Percentiles rank a stretch among this genome's conserved stretches.
Evolutionary conservation across 2,329 filamentous ascomycete genomes (phyloP).

Genomic region (Pyrenochaeta sp.): DNA sequence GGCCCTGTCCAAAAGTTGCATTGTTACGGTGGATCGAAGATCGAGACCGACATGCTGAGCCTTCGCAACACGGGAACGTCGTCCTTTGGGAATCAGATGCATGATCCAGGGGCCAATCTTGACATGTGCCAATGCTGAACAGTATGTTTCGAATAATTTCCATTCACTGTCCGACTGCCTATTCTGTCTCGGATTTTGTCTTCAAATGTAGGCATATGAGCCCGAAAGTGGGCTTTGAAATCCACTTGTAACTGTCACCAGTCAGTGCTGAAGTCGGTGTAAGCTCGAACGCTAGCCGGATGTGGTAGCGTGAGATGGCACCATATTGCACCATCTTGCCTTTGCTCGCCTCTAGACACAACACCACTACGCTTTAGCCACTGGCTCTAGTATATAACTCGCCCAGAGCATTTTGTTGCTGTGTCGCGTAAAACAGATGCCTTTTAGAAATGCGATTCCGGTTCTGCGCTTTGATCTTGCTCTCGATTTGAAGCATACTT

Average conservation of each 20-base stretch:
- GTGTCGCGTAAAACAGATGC: not conserved
- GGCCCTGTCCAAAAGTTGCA: not conserved
- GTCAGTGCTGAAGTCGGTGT: slow-evolving; percentile 23
- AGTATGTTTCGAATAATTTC: not conserved
- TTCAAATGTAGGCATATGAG: slow-evolving; percentile 5
- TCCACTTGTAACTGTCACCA: not conserved
- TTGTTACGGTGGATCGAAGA: slow-evolving; percentile 1
- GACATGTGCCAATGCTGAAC: not conserved
- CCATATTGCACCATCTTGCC: slow-evolving; percentile 28
- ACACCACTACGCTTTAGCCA: slow-evolving; percentile 12
- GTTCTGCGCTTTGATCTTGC: no score
- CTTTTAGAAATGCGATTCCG: no score
- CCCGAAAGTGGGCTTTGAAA: slow-evolving; percentile 10
- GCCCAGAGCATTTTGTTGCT: not conserved
- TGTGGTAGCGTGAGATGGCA: slow-evolving; percentile 21
- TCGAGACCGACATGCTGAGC: not conserved
- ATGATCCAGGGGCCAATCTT: not conserved
- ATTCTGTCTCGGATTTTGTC: not conserved
- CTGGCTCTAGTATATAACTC: not conserved
- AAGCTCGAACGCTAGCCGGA: slow-evolving; percentile 16
- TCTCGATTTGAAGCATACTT: no score
- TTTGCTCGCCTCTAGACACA: slow-evolving; percentile 14
- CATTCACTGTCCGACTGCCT: not conserved
- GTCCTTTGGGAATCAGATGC: not conserved
- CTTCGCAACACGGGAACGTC: not conserved